Evolutionary conservation across 768 basidiomycete species (phyloP).

Genomic region (Boletus rubescentipes): DNA sequence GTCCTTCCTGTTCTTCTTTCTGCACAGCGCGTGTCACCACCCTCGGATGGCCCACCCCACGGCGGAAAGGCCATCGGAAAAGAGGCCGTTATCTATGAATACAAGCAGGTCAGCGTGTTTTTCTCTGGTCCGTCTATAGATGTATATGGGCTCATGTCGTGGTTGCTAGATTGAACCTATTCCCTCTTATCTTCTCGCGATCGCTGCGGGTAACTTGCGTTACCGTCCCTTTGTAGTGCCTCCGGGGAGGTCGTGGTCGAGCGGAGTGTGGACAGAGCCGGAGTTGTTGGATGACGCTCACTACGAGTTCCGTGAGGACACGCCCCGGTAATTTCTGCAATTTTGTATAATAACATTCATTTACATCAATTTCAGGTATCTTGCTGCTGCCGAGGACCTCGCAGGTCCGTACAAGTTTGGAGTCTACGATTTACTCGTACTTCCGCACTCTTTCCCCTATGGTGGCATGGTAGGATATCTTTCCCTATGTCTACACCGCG

Average conservation of each 20-base stretch:
- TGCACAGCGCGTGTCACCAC: conserved; percentile 76
- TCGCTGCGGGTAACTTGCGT: conserved; percentile 80
- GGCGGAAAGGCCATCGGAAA: conserved; percentile 72
- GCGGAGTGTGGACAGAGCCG: conserved; percentile 91
- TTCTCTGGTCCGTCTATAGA: not conserved
- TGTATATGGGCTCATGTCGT: not conserved
- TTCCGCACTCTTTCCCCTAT: conserved; percentile 92
- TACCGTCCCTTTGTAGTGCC: conserved; percentile 65
- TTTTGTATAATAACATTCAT: no score
- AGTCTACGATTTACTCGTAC: conserved; percentile 84
- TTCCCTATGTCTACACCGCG: not conserved
- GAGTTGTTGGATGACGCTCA: conserved; percentile 71
- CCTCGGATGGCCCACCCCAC: conserved; percentile 66
- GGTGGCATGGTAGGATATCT: conserved; percentile 68
- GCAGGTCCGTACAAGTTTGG: conserved; percentile 78
- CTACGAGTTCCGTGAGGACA: conserved; percentile 90
- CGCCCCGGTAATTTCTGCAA: conserved; percentile 50
- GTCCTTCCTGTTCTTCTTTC: conserved; percentile 87
- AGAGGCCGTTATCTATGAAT: conserved; percentile 71
- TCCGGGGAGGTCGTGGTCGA: conserved; percentile 73
- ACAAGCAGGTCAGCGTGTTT: conserved; percentile 66
- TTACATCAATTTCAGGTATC: conserved; percentile 48
- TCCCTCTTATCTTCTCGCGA: conserved; percentile 89
- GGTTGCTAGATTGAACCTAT: conserved; percentile 71
- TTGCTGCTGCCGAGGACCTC: conserved; percentile 69